These are phyloP conservation scores for Solanum hybrid DNA, from an alignment of 305 asterid species.

Conservation along the genomic window DNA sequence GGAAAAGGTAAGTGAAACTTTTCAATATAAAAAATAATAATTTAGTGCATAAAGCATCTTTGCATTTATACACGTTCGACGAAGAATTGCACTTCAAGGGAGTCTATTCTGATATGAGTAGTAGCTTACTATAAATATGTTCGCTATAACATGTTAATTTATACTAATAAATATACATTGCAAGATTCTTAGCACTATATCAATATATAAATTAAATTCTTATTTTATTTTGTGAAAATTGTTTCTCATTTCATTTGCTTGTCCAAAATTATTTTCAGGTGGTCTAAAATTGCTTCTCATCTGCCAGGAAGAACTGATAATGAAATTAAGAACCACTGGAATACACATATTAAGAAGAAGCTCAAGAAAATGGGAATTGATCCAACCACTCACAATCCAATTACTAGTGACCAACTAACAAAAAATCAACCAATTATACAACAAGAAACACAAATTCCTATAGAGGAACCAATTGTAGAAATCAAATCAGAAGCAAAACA, in stretches of 20 bases:
- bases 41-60: not conserved
- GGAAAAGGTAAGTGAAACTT: not conserved
- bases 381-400: constrained; percentile 76
- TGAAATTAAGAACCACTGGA: constrained; percentile 92
- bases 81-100: not conserved
- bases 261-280: constrained; percentile 21
- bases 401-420: constrained; percentile 4
- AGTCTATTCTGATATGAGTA: not conserved
- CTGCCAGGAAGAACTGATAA: constrained; percentile 90
- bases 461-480: not conserved
- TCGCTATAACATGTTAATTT: not conserved
- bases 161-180: too few relatives aligned
- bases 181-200: too few relatives aligned
- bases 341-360: constrained; percentile 83
- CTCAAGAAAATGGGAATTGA: constrained; percentile 85
- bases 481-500: not conserved
- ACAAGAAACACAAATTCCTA: constrained; percentile 3
- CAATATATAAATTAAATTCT: too few relatives aligned
- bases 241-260: not conserved
- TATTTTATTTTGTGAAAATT: too few relatives aligned
- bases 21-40: not conserved
- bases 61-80: not conserved
- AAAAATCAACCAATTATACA: not conserved
- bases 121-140: not conserved
- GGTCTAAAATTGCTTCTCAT: constrained; percentile 94